These are phyloP conservation scores for Diutina mesorugosa DNA, from an alignment of 1,139 yeast genomes.

Conservation along the genomic window DNA sequence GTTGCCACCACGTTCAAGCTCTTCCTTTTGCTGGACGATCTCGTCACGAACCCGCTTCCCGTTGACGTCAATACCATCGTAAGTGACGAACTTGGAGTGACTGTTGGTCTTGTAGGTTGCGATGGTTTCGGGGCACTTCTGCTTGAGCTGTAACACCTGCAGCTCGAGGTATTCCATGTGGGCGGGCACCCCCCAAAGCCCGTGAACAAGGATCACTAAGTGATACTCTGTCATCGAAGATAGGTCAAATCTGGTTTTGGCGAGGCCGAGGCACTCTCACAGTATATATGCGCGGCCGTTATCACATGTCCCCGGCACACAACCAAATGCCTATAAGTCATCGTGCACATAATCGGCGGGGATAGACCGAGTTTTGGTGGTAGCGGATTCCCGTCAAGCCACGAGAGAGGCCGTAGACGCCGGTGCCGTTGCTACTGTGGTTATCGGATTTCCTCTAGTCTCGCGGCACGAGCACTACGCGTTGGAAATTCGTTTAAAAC, in stretches of 20 bases:
- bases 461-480: too few relatives aligned
- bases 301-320: background rate
- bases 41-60: slow-evolving; percentile 68
- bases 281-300: background rate
- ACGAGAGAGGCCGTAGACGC: too few relatives aligned
- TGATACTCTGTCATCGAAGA: background rate
- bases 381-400: too few relatives aligned
- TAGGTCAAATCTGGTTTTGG: background rate
- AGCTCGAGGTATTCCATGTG: slow-evolving; percentile 50
- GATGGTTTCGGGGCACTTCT: slow-evolving; percentile 17
- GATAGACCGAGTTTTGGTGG: background rate
- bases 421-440: too few relatives aligned
- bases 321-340: background rate
- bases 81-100: slow-evolving; percentile 58
- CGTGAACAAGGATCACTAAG: slow-evolving; percentile 1
- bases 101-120: slow-evolving; percentile 46
- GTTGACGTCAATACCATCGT: slow-evolving; percentile 79
- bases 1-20: slow-evolving; percentile 13
- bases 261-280: background rate
- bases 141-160: slow-evolving; percentile 15
- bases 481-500: background rate
- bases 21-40: slow-evolving; percentile 33
- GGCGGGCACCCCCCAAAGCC: slow-evolving; percentile 59
- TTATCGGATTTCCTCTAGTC: too few relatives aligned
- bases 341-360: background rate